Evolutionary conservation across 75 land plant genomes (phyloP).

Genomic region (Isoetes taiwanensis): DNA sequence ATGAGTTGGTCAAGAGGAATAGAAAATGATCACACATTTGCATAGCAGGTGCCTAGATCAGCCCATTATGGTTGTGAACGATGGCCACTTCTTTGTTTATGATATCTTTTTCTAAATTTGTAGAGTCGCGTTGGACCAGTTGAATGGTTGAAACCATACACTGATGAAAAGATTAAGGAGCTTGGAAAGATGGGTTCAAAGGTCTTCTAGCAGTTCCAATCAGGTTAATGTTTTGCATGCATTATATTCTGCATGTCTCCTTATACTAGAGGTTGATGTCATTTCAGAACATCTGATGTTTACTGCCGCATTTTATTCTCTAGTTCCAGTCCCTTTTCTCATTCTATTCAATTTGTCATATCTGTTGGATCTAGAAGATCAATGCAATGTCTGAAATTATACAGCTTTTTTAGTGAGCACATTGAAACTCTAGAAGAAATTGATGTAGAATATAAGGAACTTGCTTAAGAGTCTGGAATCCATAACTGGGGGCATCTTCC

Average conservation of each 20-base stretch:
- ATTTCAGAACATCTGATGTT: too few species aligned
- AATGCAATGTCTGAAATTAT: too few species aligned
- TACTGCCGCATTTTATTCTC: too few species aligned
- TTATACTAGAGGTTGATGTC: too few species aligned
- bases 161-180: slow-evolving; percentile 71
- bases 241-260: background rate
- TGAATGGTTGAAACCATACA: slow-evolving; percentile 86
- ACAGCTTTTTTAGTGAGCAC: slow-evolving; percentile 91
- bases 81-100: too few species aligned
- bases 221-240: slow-evolving; percentile 35
- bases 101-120: background rate
- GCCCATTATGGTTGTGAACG: too few species aligned
- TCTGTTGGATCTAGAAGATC: too few species aligned
- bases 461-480: slow-evolving; percentile 76
- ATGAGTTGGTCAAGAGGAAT: slow-evolving; percentile 58
- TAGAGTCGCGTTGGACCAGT: slow-evolving; percentile 94
- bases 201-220: slow-evolving; percentile 73
- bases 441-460: slow-evolving; percentile 69
- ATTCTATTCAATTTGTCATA: background rate
- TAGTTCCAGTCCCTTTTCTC: background rate
- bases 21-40: slow-evolving; percentile 51
- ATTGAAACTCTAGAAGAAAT: slow-evolving; percentile 87
- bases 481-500: slow-evolving; percentile 82
- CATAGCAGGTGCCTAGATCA: slow-evolving; percentile 96
- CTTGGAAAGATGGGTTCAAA: slow-evolving; percentile 69